Base-by-base conservation (phyloP, 306 rosid species). In the Senna siamea region DNA sequence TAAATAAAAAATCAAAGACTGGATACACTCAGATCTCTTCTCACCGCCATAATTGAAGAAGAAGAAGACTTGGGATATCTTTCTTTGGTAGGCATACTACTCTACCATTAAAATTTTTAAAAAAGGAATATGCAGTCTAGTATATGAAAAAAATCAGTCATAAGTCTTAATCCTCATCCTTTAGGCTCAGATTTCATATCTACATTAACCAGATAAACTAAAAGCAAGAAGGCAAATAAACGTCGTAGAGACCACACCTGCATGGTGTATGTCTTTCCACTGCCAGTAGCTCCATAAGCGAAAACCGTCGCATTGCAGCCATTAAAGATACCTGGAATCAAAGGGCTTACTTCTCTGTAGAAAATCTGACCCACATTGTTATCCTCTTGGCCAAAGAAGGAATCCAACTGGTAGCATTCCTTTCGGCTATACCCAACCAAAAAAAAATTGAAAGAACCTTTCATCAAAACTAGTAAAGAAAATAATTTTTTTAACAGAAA, bases 241-340 rank as follows among this genome's bases (percentile, higher is more conserved):
- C 3, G 44, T 81, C 28, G 12, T 34, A 6, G 46, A 64, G 72
- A 63, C 44, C 80, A 68, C 60, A 94, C 99, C 96, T 94, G 99
- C 96, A 94, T 94, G 0, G 99, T 89, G 54, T 84, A 89, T 41
- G 99, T 92, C 79, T 94, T 94, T 30, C 99, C 99, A 72, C 97
- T 94, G 0, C 99, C 96, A 10, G 99, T 92, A 73, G 99, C 99
- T 15, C 99, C 99, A 76, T 94, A 92, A 72, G 99, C 95, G 64
- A 94, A 92, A 44, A 94, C 97, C 0, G 97, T 91, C 0, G 92
- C 91, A 23, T 94, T 94, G 73, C 80, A 85, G 46, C 98, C 97
- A 23, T 41, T 81, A 69, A 91, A 89, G 66, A 94, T 76, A 34
- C 83, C 88, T 0, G 93, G 83, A 64, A 91, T 92, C 91, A 92